Evolutionary conservation across 768 basidiomycete species (phyloP).

Genomic region (Naganishia vishniacii): DNA sequence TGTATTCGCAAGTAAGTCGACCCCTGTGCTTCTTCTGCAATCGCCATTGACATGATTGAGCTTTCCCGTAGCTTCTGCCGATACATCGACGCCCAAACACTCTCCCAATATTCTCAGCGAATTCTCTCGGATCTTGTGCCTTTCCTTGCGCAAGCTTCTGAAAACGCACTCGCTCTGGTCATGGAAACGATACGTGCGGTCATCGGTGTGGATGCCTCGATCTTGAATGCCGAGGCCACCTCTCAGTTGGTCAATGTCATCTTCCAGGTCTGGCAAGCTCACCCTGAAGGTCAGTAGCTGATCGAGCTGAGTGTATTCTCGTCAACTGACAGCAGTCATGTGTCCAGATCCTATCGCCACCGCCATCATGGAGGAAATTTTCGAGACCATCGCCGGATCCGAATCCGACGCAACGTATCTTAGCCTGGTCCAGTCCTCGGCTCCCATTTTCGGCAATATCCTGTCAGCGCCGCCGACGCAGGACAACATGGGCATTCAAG

Average conservation of each 20-base stretch:
- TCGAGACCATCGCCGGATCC: conserved; percentile 57
- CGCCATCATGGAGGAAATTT: conserved; percentile 75
- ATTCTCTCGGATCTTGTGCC: conserved; percentile 78
- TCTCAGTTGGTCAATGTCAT: conserved; percentile 61
- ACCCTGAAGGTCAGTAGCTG: conserved; percentile 65
- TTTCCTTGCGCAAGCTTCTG: conserved; percentile 69
- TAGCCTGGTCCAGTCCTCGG: conserved; percentile 63
- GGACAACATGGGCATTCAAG: conserved; percentile 66
- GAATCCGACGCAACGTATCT: conserved; percentile 41
- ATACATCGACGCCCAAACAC: conserved; percentile 55
- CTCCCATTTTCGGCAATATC: conserved; percentile 66
- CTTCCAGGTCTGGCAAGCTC: conserved; percentile 78
- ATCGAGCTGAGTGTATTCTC: background rate
- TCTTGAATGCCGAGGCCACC: conserved; percentile 55
- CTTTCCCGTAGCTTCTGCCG: conserved; percentile 50
- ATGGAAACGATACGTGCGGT: conserved; percentile 78
- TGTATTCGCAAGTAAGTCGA: conserved; percentile 88
- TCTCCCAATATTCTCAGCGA: conserved; percentile 63
- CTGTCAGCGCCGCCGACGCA: conserved; percentile 54
- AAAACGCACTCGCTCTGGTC: conserved; percentile 82
- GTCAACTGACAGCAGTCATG: too few relatives aligned
- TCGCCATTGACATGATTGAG: background rate
- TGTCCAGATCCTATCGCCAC: conserved; percentile 75
- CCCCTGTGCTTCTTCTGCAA: conserved; percentile 1
- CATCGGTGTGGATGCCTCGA: conserved; percentile 63